Base-by-base conservation (phyloP, 2,329 filamentous ascomycete genomes). In the Bisporella sp. region DNA sequence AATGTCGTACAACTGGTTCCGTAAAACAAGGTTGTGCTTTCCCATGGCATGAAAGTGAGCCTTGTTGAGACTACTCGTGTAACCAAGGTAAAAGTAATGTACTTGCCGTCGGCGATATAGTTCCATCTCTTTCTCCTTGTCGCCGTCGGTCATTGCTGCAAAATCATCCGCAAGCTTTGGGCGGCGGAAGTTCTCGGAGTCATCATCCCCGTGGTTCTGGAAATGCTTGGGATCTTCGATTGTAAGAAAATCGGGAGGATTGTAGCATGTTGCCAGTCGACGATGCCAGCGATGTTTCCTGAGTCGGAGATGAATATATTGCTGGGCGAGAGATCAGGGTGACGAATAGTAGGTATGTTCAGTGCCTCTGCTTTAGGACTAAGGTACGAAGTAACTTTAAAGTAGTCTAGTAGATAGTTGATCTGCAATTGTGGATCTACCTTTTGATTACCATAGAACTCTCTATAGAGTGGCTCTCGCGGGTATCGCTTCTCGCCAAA, bases 131-230 rank as follows among this genome's bases (percentile, higher is more conserved):
- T 51, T 28, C 48, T 55, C 49, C 45, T 53, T 56, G 31, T 55
- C 55, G 41, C 49, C 49, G 42, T 47, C 46, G 7, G 48, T 52
- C 50, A 59, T 52, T 30, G 12, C 44, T 37, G 42, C 49, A 43
- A 59, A 54, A 52, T 54, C 46, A 31, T 53, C 33, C 13, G 51
- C 40, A 39, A 58, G 47, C 29, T 52, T 46, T 47, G 56, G 55
- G 45, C 43, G 50, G 29, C 48, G 45, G 43, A 59, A 54, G 32
- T 57, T 53, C 45, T 56, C 54, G 4, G 52, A 58, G 33, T 55
- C 54, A 45, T 58, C 49, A 48, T 68, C 64, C 9, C 64, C 65
- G 57, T 61, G 66, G 40, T 68, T 68, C 53, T 67, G 64, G 51
- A 66, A 66, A 54, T 65, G 55, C 31, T 63, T 54, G 3, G 63